A percentile compares a stretch with the other conserved stretches of the same genome.
Evolutionary conservation across 306 rosid genomes (phyloP).

Genomic region (Cucurbita maxima): DNA sequence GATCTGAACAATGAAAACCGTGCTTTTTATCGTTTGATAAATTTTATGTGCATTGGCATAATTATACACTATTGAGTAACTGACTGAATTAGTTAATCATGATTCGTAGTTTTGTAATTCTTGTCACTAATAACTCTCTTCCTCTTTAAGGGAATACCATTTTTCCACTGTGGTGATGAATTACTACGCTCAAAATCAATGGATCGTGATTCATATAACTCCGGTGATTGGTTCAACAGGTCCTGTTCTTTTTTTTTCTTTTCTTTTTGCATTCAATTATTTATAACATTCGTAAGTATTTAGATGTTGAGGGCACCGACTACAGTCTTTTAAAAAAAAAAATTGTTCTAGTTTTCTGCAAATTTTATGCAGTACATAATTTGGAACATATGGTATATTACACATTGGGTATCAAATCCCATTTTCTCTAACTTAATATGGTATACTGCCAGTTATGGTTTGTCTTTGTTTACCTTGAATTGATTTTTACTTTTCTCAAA

Average conservation of each 20-base stretch:
- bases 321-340: background rate
- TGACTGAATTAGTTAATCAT: background rate
- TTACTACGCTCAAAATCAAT: constrained; percentile 84
- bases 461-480: background rate
- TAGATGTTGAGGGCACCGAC: background rate
- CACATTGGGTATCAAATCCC: background rate
- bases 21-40: background rate
- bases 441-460: background rate
- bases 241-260: constrained; percentile 1
- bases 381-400: too few relatives aligned
- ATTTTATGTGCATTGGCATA: background rate
- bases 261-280: background rate
- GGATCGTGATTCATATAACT: constrained; percentile 94
- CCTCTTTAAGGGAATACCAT: constrained; percentile 65
- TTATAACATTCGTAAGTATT: background rate
- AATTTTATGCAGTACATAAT: background rate
- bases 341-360: background rate
- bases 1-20: background rate
- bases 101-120: background rate
- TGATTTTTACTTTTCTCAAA: constrained; percentile 6
- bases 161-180: constrained; percentile 84
- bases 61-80: background rate
- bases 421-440: background rate
- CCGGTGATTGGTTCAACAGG: constrained; percentile 98
- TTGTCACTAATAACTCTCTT: constrained; percentile 1